phyloP scores from a whole-genome alignment of 2,329 filamentous ascomycete species.

The Stemphylium lycopersici region DNA sequence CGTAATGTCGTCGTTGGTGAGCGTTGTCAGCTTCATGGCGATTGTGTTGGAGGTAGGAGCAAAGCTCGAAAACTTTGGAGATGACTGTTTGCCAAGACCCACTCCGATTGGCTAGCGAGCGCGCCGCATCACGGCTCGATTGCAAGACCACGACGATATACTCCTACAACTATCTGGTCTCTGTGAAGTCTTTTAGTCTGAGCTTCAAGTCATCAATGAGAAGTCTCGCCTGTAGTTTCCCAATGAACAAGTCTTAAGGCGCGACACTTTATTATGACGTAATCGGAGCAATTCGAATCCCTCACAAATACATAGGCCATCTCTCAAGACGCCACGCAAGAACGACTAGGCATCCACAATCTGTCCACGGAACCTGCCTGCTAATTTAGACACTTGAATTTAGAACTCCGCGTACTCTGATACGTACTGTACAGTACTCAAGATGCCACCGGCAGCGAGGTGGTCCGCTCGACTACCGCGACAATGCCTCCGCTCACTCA shows the following conservation, averaged over 20 bases:
- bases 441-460: constrained; percentile 36
- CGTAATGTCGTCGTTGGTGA: constrained; percentile 16
- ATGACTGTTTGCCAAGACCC: constrained; percentile 16
- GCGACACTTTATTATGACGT: constrained; percentile 8
- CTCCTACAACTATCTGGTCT: not conserved
- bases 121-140: not conserved
- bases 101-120: constrained; percentile 7
- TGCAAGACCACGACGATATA: not conserved
- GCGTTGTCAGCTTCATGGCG: constrained; percentile 18
- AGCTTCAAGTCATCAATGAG: not conserved
- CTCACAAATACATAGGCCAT: constrained; percentile 2
- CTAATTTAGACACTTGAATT: not conserved
- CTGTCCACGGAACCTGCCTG: not conserved
- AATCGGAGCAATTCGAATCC: constrained; percentile 8
- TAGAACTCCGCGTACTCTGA: not conserved
- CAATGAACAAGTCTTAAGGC: not conserved
- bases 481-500: constrained; percentile 28
- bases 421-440: constrained; percentile 1
- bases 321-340: constrained; percentile 7
- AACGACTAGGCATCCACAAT: not conserved
- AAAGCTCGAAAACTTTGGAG: constrained; percentile 11
- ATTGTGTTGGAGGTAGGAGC: constrained; percentile 6
- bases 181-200: not conserved
- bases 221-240: not conserved
- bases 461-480: constrained; percentile 39